Evolutionary conservation across 768 basidiomycete species (phyloP), one percentile per base, ranked within the genome.

Genomic region (Auriscalpium microsporum): DNA sequence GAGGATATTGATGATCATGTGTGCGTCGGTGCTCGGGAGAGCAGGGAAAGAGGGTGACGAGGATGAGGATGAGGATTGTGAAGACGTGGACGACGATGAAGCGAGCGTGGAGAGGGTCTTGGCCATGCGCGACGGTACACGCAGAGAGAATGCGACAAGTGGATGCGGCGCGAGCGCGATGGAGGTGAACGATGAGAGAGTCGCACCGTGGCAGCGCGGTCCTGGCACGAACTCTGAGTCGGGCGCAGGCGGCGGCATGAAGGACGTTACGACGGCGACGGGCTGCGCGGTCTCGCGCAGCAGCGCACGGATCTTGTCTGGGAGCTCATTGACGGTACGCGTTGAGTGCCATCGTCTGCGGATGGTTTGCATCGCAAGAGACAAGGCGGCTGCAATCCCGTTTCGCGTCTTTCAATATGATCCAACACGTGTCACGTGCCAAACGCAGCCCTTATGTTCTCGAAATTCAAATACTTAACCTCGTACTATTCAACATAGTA

Each of bases 101-200:
- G 73, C 53, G 52, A 62, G 53, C 36, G 72, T 71, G 9, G 58
- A 57, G 28, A 89, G 76, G 1, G 80, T 72, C 2, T 75, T 71
- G 0, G 93, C 92, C 82, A 95, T 89, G 4, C 92, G 78, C 0
- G 93, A 95, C 4, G 94, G 94, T 16, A 92, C 77, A 36, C 92
- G 86, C 17, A 98, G 78, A 16, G 93, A 86, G 68, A 97, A 98
- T 0, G 91, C 80, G 64, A 98, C 80, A 55, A 96, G 79, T 0
- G 94, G 92, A 61, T 83, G 74, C 2, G 94, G 94, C 61, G 92
- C 82, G 76, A 98, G 82, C 2, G 94, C 83, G 64, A 97, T 83
- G 33, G 92, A 93, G 19, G 91, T 83, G 67, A 98, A 93, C 1
- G 93, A 95, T 9, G 94, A 94, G 35, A 98, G 76, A 1, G 94